Evolutionary conservation across 371 early-diverging fungal genomes (phyloP).

Genomic region (Mucor circinelloides): DNA sequence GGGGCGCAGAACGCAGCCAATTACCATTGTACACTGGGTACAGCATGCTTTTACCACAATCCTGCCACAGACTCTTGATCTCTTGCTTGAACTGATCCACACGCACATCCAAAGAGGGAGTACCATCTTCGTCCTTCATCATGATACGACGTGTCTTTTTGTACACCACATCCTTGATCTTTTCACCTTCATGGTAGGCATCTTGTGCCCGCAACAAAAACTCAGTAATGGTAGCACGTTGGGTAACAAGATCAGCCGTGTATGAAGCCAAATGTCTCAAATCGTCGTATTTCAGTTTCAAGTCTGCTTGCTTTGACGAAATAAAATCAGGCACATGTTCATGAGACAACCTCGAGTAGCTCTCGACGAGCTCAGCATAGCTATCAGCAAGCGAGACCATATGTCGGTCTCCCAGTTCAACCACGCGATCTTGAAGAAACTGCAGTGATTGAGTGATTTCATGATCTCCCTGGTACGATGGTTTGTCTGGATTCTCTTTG

Average conservation of each 20-base stretch:
- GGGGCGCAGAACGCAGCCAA: conserved; percentile 21
- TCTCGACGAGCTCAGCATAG: conserved; percentile 8
- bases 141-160: conserved; percentile 43
- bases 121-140: conserved; percentile 20
- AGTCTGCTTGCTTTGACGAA: conserved; percentile 27
- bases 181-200: conserved; percentile 44
- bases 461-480: conserved; percentile 35
- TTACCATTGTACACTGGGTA: conserved; percentile 36
- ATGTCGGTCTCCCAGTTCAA: conserved; percentile 36
- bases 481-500: conserved; percentile 38
- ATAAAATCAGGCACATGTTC: conserved; percentile 23
- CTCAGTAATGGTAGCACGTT: conserved; percentile 41
- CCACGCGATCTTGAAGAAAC: conserved; percentile 34
- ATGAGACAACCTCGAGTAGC: neutral
- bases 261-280: conserved; percentile 28
- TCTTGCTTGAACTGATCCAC: conserved; percentile 25
- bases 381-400: conserved; percentile 4
- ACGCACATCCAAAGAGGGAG: conserved; percentile 25
- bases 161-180: conserved; percentile 35
- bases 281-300: conserved; percentile 33
- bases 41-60: conserved; percentile 34
- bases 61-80: conserved; percentile 34
- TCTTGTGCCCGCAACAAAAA: conserved; percentile 47
- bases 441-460: conserved; percentile 40
- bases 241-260: conserved; percentile 39